These are phyloP conservation scores for Salix brachista DNA, from an alignment of 345 rosid genomes.

Conservation along the genomic window DNA sequence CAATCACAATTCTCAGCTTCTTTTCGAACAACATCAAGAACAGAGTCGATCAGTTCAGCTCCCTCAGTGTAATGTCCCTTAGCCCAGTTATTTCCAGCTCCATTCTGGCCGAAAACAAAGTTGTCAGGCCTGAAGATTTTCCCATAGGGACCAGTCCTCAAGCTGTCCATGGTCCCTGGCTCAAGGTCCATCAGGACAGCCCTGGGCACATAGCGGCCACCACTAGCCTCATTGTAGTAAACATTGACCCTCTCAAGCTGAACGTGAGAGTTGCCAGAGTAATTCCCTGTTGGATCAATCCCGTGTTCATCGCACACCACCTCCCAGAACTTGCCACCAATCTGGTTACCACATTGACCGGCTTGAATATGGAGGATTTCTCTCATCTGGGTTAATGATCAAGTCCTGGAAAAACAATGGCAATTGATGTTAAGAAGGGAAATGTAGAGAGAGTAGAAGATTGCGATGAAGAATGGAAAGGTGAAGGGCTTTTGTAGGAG, in stretches of 20 bases:
- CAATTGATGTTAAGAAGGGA: not conserved
- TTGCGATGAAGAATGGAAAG: conserved; percentile 10
- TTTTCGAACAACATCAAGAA: conserved; percentile 54
- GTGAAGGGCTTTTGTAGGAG: conserved; percentile 14
- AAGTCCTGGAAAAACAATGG: too few relatives aligned
- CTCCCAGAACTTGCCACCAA: conserved; percentile 61
- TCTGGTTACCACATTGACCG: conserved; percentile 62
- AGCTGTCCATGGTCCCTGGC: conserved; percentile 63
- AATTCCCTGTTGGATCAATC: conserved; percentile 42
- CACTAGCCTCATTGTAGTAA: conserved; percentile 56
- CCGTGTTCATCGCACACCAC: conserved; percentile 60
- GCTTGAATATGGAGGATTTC: conserved; percentile 63
- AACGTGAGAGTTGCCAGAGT: conserved; percentile 37
- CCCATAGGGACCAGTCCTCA: conserved; percentile 49
- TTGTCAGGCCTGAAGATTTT: conserved; percentile 63
- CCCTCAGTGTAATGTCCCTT: conserved; percentile 67
- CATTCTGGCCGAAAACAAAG: conserved; percentile 56
- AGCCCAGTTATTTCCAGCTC: conserved; percentile 67
- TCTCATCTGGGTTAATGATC: conserved; percentile 32
- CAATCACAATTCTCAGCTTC: conserved; percentile 66
- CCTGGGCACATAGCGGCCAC: conserved; percentile 53
- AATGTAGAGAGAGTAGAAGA: not conserved
- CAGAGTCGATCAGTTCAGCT: conserved; percentile 56
- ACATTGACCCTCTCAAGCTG: conserved; percentile 60
- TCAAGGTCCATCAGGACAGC: conserved; percentile 57